These are phyloP conservation scores for Fusarium devonianum DNA, from an alignment of 2,329 filamentous ascomycete species.

Conservation along the genomic window DNA sequence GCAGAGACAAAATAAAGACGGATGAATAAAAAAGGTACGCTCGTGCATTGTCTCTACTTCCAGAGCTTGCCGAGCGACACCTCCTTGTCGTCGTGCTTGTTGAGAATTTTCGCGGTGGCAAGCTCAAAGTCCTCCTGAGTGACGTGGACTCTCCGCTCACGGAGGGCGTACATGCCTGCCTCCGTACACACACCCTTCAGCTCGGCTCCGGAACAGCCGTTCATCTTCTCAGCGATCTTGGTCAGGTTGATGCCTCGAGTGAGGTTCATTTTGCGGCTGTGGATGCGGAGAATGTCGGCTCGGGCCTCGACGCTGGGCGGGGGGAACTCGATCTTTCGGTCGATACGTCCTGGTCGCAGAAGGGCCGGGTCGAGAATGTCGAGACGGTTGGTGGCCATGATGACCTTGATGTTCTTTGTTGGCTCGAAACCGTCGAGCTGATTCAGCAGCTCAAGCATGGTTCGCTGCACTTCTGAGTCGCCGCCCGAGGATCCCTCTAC, in stretches of 20 bases:
- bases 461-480: constrained; percentile 97
- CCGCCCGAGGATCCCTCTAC: constrained; percentile 95
- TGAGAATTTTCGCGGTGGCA: constrained; percentile 97
- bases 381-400: constrained; percentile 98
- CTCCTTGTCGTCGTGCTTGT: constrained; percentile 99
- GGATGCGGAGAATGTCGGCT: constrained; percentile 96
- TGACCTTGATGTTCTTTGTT: constrained; percentile 99
- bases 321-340: constrained; percentile 98
- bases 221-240: constrained; percentile 99
- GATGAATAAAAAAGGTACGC: constrained; percentile 29
- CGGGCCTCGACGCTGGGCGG: constrained; percentile 95
- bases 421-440: constrained; percentile 98
- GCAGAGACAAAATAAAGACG: constrained; percentile 35
- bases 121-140: constrained; percentile 99
- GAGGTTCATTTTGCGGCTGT: constrained; percentile 97
- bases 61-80: constrained; percentile 86
- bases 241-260: constrained; percentile 96
- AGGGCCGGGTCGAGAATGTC: constrained; percentile 97
- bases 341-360: constrained; percentile 94
- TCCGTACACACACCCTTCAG: constrained; percentile 99
- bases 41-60: constrained; percentile 48
- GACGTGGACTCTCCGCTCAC: constrained; percentile 95
- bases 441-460: constrained; percentile 97
- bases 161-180: constrained; percentile 96
- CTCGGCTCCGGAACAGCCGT: constrained; percentile 96